These are phyloP conservation scores for Parascedosporium putredinis DNA, from an alignment of 2,329 filamentous ascomycete species.

Conservation along the genomic window DNA sequence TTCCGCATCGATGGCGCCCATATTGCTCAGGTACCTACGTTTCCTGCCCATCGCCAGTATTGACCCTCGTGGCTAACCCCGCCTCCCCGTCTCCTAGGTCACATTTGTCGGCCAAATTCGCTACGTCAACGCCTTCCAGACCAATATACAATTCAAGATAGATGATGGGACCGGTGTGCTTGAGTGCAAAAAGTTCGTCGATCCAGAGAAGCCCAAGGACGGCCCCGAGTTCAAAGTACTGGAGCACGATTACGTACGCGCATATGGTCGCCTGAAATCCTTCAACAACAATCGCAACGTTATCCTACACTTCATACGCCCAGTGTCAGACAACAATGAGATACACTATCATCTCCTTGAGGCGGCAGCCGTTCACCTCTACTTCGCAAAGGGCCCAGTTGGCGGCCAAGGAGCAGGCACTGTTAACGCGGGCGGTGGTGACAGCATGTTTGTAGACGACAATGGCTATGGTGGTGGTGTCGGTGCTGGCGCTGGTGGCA, in stretches of 20 bases:
- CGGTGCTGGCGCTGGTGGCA: too few relatives aligned
- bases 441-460: conserved; percentile 49
- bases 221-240: conserved; percentile 44
- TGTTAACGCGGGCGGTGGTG: conserved; percentile 28
- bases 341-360: conserved; percentile 87
- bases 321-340: conserved; percentile 80
- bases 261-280: conserved; percentile 73
- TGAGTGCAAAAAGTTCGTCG: conserved; percentile 83
- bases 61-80: neutral
- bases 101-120: conserved; percentile 88
- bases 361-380: conserved; percentile 77
- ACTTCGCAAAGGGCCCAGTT: conserved; percentile 62
- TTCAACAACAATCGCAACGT: conserved; percentile 80
- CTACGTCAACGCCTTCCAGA: conserved; percentile 73
- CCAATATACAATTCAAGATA: conserved; percentile 84
- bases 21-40: conserved; percentile 43
- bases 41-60: neutral
- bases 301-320: conserved; percentile 68
- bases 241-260: conserved; percentile 71
- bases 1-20: conserved; percentile 74
- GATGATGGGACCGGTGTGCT: conserved; percentile 91
- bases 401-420: conserved; percentile 27
- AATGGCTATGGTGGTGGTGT: conserved; percentile 30
- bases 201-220: conserved; percentile 45
- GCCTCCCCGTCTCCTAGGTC: conserved; percentile 17